Evolutionary conservation across 2,329 filamentous ascomycete genomes (phyloP), one percentile per base, ranked within the genome.

Genomic region (Aspergillus nomiae): DNA sequence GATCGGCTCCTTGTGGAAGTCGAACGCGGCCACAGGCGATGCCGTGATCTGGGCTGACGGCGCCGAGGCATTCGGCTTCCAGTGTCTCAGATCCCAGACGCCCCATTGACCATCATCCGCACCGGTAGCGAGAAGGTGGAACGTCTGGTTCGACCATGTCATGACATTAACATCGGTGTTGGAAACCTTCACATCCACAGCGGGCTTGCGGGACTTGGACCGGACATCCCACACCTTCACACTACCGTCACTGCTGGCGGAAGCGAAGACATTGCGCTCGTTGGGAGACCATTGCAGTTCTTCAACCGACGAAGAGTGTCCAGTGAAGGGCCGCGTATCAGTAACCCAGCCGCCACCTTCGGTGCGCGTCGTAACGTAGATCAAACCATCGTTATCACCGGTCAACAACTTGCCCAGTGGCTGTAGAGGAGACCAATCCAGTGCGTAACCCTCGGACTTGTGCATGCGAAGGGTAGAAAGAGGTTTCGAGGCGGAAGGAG

Each of bases 201-300:
- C 94, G n/a, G 93, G 88, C 75, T 90, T 91, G 67, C 92, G 89
- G 68, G 90, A 92, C 84, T 97, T 97, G 77, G 91, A 94, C 58
- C 95, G 89, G 24, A 95, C 87, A 74, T 99, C 95, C 94, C 95
- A 99, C 64, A 99, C 89, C 77, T 95, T 94, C 66, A 99, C 90
- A 11, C 92, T 97, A 71, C 95, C 94, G 79, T 99, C 95, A 75
- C 90, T 93, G 61, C 93, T 96, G 4, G 92, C 94, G 0, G 94
- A 98, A 0, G 95, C 91, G 74, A 99, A 99, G 32, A 98, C 95
- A 65, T 93, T 94, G 66, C 89, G 89, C 81, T 99, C 95, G 21
- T 89, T 92, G 0, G 95, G 95, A 58, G 92, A 96, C 95, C 95
- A 99, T 79, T 98, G 94, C 30, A 99, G 83, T 76, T 99, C 95